Base-by-base conservation (phyloP, 441 rosid genomes). In the Gossypium gossypioides region DNA sequence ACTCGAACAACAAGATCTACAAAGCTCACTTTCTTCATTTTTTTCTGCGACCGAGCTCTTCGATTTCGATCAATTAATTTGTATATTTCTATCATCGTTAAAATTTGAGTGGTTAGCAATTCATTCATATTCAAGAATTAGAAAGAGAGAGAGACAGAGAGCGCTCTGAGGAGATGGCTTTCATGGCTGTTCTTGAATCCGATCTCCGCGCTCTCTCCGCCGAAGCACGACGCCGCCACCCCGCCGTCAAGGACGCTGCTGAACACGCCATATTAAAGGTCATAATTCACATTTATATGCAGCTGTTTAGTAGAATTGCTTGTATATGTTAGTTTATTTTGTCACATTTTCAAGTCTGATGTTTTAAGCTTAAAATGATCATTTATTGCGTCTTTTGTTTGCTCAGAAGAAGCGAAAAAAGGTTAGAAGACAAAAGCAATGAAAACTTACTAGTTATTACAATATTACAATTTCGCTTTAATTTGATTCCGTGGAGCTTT, bases 201-300 rank as follows among this genome's bases (percentile, higher is more conserved):
- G 99, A 94, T 86, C 99, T 94, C 69, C 97, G 97, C 60, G 94
- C 99, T 21, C 97, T 94, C 65, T 94, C 99, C 32, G 83, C 92
- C 25, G 99, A 94, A 83, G 99, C 97, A 68, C 94, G 97, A 70
- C 91, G 99, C 71, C 86, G 97, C 37, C 81, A 87, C 65, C 97
- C 99, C 13, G 88, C 96, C 40, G 90, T 94, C 24, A 94, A 94
- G 78, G 97, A 94, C 72, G 97, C 87, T 27, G 97, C 99, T 0
- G 97, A 94, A 72, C 99, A 94, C 80, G 97, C 99, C 13, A 91
- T 94, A 1, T 51, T 94, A 22, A 94, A 92, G 98, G 98, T 91
- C 48, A 62, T 51, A 4, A 7, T 73, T 72, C 29, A 16, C 9
- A 15, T 50, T 68, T 3, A 50, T 68, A 15, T 68, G 22, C 25